Base-by-base conservation (phyloP, 768 basidiomycete genomes). In the Pleurotus salmoneostramineus region DNA sequence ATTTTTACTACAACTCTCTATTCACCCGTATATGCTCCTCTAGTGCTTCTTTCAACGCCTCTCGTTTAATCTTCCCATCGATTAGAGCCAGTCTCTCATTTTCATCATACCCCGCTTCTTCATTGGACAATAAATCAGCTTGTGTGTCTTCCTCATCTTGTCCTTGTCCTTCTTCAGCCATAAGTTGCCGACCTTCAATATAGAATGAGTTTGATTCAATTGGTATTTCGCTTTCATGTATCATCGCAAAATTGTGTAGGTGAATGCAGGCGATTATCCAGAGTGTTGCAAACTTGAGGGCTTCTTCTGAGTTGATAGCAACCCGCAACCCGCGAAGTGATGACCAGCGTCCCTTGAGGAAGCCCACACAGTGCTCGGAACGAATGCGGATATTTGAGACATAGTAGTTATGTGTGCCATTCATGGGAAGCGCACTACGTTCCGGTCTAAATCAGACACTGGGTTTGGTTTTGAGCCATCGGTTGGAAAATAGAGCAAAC, bases 201-300 rank as follows among this genome's bases (percentile, higher is more conserved):
- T 59, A 60, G 36, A 62, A 61, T 31, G 36, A 17, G 50, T 65
- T 46, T 8, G 11, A n/a, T 40, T 42, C 21, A 40, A 62, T 48
- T 51, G 48, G n/a, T 49, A 49, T 35, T 31, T 48, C 59, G 11
- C 58, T 33, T 49, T 68, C 67, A 51, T 66, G 63, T 15, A 37
- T 21, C 62, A 69, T 62, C n/a, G 69, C 68, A 65, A 68, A 69
- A 2, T 56, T 43, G 61, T 73, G 71, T 11, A 73, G 61, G 42
- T 65, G 60, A 48, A 73, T 69, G 58, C 72, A 73, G n/a, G 65
- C 59, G 2, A 51, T 60, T 15, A 73, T 62, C 72, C 72, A 73
- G 0, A 63, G 40, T 5, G 63, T 56, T 48, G 69, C 69, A 54
- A 57, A 61, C 32, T 63, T 33, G 5, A 61, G 48, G 4, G 55